These are phyloP conservation scores for Lyophyllum atratum DNA, from an alignment of 768 basidiomycete species.

Conservation along the genomic window DNA sequence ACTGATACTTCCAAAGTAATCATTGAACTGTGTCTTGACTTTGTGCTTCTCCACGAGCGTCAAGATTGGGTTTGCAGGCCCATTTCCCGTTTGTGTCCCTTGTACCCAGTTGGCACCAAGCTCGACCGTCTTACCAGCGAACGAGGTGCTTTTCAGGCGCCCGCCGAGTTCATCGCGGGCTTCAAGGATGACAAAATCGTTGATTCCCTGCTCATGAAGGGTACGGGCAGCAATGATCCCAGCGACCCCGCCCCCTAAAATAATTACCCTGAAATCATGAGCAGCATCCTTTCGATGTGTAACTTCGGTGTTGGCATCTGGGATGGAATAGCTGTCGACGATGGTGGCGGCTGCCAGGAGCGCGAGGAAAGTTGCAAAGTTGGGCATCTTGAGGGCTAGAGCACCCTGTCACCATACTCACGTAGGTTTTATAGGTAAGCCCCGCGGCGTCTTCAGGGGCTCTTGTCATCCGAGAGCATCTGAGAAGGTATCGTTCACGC, in stretches of 20 bases:
- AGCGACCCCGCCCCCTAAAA: constrained; percentile 67
- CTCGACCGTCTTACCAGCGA: constrained; percentile 56
- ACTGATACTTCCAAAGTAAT: constrained; percentile 48
- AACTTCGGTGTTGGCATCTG: background rate
- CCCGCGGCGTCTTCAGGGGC: background rate
- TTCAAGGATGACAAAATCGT: constrained; percentile 64
- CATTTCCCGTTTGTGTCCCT: constrained; percentile 45
- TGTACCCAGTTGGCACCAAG: constrained; percentile 66
- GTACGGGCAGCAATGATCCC: constrained; percentile 68
- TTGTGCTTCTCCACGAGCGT: constrained; percentile 57
- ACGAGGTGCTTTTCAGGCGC: constrained; percentile 49
- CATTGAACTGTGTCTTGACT: constrained; percentile 44
- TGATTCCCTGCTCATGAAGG: constrained; percentile 51
- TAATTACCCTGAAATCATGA: constrained; percentile 43
- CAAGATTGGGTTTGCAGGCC: constrained; percentile 62
- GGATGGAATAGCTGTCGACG: background rate
- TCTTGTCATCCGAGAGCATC: too few species aligned
- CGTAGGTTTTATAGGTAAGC: too few species aligned
- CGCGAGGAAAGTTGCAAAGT: background rate
- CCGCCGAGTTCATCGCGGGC: constrained; percentile 62
- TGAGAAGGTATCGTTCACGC: too few species aligned
- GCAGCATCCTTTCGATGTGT: background rate
- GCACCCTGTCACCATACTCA: background rate
- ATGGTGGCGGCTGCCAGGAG: background rate
- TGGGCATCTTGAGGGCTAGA: background rate